A percentile compares a stretch with the other conserved stretches of the same genome.
Conservation (phyloP, 345 rosid genomes). For the Murraya paniculata region DNA sequence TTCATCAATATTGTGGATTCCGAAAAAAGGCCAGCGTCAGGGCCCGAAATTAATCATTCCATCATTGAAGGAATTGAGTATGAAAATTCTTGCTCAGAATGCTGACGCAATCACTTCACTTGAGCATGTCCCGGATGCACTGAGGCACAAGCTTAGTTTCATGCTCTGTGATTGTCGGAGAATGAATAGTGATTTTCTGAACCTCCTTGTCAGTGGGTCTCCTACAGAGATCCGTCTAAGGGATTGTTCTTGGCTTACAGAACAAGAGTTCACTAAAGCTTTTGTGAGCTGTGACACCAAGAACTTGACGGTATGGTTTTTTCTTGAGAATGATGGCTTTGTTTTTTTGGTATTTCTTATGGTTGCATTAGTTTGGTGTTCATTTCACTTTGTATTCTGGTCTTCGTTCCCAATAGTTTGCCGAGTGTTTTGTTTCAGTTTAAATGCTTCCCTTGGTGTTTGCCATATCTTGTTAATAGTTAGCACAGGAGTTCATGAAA, state of each 20-base stretch:
- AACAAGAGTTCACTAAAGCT: slow-evolving; percentile 54
- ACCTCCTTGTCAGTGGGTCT: slow-evolving; percentile 57
- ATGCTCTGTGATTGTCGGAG: slow-evolving; percentile 69
- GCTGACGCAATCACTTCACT: slow-evolving; percentile 81
- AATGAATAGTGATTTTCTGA: slow-evolving; percentile 50
- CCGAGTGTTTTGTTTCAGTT: background rate
- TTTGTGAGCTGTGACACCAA: slow-evolving; percentile 61
- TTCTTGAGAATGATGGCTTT: background rate
- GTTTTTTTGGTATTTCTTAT: background rate
- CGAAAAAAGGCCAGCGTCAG: slow-evolving; percentile 29
- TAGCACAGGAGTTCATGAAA: background rate
- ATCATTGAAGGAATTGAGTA: slow-evolving; percentile 56
- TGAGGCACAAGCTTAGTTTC: slow-evolving; percentile 61
- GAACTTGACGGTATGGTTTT: slow-evolving; percentile 53
- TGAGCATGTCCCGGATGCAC: slow-evolving; percentile 67
- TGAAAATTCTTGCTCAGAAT: slow-evolving; percentile 59
- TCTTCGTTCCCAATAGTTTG: background rate
- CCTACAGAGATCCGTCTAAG: slow-evolving; percentile 67
- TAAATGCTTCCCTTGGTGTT: background rate
- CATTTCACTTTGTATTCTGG: no score
- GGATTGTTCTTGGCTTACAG: slow-evolving; percentile 91
- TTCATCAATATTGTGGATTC: slow-evolving; percentile 55
- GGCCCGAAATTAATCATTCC: slow-evolving; percentile 33
- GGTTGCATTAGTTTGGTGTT: background rate
- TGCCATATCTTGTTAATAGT: background rate